These are phyloP conservation scores for Croton laevigatus DNA, from an alignment of 441 rosid species.

Conservation along the genomic window DNA sequence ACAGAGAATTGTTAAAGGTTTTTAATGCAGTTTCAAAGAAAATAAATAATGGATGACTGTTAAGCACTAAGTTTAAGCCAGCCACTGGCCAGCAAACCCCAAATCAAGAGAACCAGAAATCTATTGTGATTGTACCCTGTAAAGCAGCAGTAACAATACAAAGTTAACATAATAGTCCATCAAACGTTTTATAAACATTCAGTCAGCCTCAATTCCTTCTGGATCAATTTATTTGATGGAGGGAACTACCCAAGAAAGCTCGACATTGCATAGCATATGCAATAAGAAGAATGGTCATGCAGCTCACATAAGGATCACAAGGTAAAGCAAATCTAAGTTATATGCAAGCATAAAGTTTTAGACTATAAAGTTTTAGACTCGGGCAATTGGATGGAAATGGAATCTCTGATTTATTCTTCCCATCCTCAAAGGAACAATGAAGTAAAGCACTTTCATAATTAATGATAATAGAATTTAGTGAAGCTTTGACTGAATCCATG, in stretches of 20 bases:
- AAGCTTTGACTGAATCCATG: neutral
- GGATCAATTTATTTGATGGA: neutral
- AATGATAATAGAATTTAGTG: neutral
- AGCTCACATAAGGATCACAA: too few relatives aligned
- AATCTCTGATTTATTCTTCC: neutral
- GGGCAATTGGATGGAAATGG: neutral
- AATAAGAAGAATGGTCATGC: neutral
- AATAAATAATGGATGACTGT: neutral
- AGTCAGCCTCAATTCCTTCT: neutral
- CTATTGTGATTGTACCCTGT: neutral
- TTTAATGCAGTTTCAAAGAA: neutral
- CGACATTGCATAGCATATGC: neutral
- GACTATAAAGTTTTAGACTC: too few relatives aligned
- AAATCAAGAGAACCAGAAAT: neutral
- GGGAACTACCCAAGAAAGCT: neutral
- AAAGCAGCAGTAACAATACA: neutral
- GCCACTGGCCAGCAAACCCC: neutral
- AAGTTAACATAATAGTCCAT: neutral
- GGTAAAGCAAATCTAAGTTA: neutral
- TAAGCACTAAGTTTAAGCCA: neutral
- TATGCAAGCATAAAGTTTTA: neutral
- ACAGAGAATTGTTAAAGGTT: neutral
- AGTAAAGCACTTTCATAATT: neutral
- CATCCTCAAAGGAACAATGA: neutral
- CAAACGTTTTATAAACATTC: neutral